phyloP scores from a whole-genome alignment of 2,329 filamentous ascomycete species.

The Truncatella angustata region DNA sequence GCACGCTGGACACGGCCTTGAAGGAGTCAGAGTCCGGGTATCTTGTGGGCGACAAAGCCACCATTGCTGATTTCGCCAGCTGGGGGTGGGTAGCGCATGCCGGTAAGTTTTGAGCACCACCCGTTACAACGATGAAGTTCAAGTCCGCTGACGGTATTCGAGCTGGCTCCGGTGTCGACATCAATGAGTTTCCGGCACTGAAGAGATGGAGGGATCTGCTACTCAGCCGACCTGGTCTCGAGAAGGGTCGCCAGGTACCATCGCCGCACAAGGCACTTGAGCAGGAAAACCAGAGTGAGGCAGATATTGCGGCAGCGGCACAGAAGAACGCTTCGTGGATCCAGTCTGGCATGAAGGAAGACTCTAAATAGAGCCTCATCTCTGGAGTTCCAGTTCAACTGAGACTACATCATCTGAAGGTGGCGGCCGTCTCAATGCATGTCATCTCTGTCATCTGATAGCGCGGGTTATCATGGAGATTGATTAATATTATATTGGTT shows the following conservation, averaged over 20 bases:
- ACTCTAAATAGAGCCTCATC: constrained; percentile 42
- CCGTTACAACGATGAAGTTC: no score
- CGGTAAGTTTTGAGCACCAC: no score
- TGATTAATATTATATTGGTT: no score
- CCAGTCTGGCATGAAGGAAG: constrained; percentile 61
- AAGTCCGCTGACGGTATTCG: neutral
- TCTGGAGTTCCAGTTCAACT: no score
- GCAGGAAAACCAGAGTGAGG: constrained; percentile 32
- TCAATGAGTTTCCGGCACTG: constrained; percentile 60
- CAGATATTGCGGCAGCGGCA: constrained; percentile 51
- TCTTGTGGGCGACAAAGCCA: constrained; percentile 7
- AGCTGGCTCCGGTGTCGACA: constrained; percentile 60
- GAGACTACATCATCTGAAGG: no score
- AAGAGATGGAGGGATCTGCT: constrained; percentile 62
- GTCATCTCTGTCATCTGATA: no score
- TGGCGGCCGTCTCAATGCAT: no score
- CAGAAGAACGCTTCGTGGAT: constrained; percentile 55
- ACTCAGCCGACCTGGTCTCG: constrained; percentile 49
- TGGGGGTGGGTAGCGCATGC: constrained; percentile 8
- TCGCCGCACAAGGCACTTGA: constrained; percentile 57
- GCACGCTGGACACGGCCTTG: constrained; percentile 7
- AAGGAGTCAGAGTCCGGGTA: constrained; percentile 6
- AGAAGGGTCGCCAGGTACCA: constrained; percentile 58
- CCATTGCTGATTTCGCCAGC: constrained; percentile 2
- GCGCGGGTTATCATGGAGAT: no score